phyloP scores from a whole-genome alignment of 2,329 filamentous ascomycete species.

The Thielaviopsis punctulata region DNA sequence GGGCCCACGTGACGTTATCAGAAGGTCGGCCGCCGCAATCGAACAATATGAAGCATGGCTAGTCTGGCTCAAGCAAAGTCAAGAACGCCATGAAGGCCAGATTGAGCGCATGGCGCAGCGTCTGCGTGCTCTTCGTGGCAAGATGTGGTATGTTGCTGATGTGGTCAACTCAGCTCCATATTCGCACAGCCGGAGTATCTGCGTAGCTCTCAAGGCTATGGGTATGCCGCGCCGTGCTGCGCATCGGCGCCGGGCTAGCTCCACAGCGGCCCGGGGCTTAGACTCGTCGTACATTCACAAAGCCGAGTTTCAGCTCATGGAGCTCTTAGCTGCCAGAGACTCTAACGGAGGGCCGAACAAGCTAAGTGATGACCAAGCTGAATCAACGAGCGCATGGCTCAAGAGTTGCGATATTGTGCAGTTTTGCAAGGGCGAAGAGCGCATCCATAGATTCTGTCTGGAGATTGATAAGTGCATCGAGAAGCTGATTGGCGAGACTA shows the following conservation, averaged over 20 bases:
- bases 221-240: constrained; percentile 41
- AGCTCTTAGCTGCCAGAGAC: constrained; percentile 65
- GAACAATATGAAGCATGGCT: constrained; percentile 70
- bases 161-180: constrained; percentile 81
- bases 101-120: constrained; percentile 60
- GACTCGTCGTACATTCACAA: constrained; percentile 54
- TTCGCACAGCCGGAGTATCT: constrained; percentile 71
- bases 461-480: constrained; percentile 77
- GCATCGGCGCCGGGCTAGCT: constrained; percentile 1
- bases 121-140: constrained; percentile 64
- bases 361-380: constrained; percentile 84
- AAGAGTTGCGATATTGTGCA: constrained; percentile 71
- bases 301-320: constrained; percentile 70
- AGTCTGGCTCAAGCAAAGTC: constrained; percentile 66
- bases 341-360: constrained; percentile 88
- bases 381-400: constrained; percentile 70
- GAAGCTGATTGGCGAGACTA: constrained; percentile 68
- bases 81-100: constrained; percentile 57
- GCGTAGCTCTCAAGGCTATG: constrained; percentile 83
- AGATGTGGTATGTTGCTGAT: constrained; percentile 98
- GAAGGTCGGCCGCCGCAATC: constrained; percentile 51
- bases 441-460: constrained; percentile 83
- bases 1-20: constrained; percentile 51
- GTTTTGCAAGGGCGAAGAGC: constrained; percentile 85
- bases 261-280: constrained; percentile 29